Base-by-base conservation (phyloP, 345 rosid genomes). In the Arabis hirsuta region DNA sequence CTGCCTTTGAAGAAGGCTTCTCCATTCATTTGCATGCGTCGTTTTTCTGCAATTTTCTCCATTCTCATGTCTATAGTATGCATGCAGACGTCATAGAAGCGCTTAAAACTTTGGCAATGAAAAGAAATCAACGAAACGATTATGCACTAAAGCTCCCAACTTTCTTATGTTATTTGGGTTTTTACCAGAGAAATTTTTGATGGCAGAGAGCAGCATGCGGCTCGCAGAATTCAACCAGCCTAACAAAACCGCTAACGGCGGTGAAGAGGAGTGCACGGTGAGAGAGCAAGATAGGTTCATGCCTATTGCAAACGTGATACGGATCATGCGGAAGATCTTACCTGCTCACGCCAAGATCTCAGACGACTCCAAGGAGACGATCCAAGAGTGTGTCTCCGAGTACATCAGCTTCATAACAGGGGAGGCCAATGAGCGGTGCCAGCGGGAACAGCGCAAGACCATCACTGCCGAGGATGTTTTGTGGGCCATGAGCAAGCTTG, bases 331-430 rank as follows among this genome's bases (percentile, higher is more conserved):
- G 14, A 84, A 78, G 73, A 85, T 90, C 80, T 88, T 91, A 11
- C 98, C 98, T 2, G 74, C 92, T 0, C 97, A 93, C 36, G 98
- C 97, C 46, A 93, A 91, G 78, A 93, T 91, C 72, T 89, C 98
- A 0, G 98, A 94, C 9, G 97, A 94, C 2, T 92, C 98, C 41
- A 94, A 94, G 84, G 98, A 94, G 74, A 91, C 96, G 0, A 84
- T 94, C 79, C 98, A 94, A 72, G 97, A 94, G 80, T 94, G 98
- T 26, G 97, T 91, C 31, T 94, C 98, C 0, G 98, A 91, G 84
- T 94, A 79, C 90, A 94, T 94, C 84, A 94, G 97, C 85, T 91
- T 94, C 87, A 80, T 94, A 69, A 94, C 98, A 0, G 97, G 97
- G 0, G 98, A 94, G 57, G 98, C 98, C 73, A 94, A 94, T 9